Conservation (phyloP, 2,329 filamentous ascomycete species). For the Fusarium armeniacum region DNA sequence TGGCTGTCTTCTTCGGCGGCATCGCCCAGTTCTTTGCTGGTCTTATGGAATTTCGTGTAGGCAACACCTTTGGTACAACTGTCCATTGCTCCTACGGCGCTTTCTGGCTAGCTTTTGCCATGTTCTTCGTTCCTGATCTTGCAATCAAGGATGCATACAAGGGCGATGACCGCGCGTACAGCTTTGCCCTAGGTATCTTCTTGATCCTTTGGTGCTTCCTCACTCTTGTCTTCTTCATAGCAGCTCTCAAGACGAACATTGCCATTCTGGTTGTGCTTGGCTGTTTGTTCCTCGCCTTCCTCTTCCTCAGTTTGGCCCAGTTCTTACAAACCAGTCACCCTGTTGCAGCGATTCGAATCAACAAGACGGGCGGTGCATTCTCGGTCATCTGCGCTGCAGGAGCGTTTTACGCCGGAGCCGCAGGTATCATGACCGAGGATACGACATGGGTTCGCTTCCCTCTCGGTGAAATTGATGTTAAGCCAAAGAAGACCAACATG, state of each 20-base stretch:
- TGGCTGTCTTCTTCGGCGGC: constrained; percentile 69
- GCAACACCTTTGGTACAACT: constrained; percentile 74
- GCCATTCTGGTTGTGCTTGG: constrained; percentile 71
- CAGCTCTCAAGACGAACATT: constrained; percentile 70
- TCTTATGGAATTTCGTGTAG: constrained; percentile 67
- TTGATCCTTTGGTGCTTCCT: constrained; percentile 73
- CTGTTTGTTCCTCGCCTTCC: constrained; percentile 70
- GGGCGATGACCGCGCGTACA: constrained; percentile 57
- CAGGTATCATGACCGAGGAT: constrained; percentile 58
- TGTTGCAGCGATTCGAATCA: constrained; percentile 59
- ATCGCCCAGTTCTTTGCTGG: constrained; percentile 77
- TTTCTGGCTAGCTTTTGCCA: constrained; percentile 73
- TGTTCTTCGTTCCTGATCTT: constrained; percentile 66
- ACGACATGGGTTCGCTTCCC: constrained; percentile 60
- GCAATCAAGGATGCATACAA: constrained; percentile 64
- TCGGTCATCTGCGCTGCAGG: constrained; percentile 54
- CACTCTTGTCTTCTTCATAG: constrained; percentile 68
- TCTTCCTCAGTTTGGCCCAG: constrained; percentile 71
- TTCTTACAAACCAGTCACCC: constrained; percentile 59
- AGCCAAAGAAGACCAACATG: constrained; percentile 43
- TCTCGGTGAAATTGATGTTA: constrained; percentile 54
- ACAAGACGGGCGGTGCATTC: constrained; percentile 59
- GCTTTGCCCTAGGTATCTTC: constrained; percentile 69
- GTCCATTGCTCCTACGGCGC: constrained; percentile 72
- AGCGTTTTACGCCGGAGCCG: constrained; percentile 59